These are phyloP conservation scores for Hyphopichia homilentoma DNA, from an alignment of 805 yeast species.

Conservation along the genomic window DNA sequence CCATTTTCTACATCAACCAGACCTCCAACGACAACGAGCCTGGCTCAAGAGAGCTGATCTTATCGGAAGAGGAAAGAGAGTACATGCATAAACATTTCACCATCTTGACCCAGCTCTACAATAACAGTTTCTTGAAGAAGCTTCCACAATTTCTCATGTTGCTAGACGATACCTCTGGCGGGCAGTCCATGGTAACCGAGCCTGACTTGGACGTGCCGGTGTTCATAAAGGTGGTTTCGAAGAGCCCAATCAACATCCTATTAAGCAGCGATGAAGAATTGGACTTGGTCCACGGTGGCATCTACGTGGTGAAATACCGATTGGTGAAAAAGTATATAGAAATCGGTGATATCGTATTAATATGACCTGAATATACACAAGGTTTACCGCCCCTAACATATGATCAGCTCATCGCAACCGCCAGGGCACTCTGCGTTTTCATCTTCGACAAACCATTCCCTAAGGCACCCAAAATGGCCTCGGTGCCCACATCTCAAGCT, in stretches of 20 bases:
- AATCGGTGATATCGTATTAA: slow-evolving; percentile 36
- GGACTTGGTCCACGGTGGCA: slow-evolving; percentile 57
- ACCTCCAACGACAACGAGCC: slow-evolving; percentile 13
- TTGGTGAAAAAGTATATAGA: slow-evolving; percentile 29
- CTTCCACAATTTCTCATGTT: slow-evolving; percentile 69
- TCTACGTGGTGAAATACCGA: slow-evolving; percentile 71
- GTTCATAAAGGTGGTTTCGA: slow-evolving; percentile 52
- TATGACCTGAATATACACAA: slow-evolving; percentile 12
- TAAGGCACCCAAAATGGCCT: slow-evolving; percentile 79
- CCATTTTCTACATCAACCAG: slow-evolving; percentile 53
- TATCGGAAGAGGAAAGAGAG: slow-evolving; percentile 57
- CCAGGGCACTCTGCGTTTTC: slow-evolving; percentile 74
- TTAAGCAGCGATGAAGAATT: slow-evolving; percentile 45
- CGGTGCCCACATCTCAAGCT: slow-evolving; percentile 77
- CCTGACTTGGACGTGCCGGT: slow-evolving; percentile 81
- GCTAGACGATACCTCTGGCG: slow-evolving; percentile 65
- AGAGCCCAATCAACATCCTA: slow-evolving; percentile 21
- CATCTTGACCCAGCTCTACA: slow-evolving; percentile 61
- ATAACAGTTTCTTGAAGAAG: slow-evolving; percentile 58
- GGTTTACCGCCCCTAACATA: too few species aligned
- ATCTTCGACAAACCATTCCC: slow-evolving; percentile 69
- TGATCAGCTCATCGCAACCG: slow-evolving; percentile 50
- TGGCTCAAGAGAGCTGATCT: slow-evolving; percentile 9
- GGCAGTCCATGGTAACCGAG: slow-evolving; percentile 67
- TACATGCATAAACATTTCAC: slow-evolving; percentile 70